A percentile compares a stretch with the other conserved stretches of the same genome.
phyloP scores from a whole-genome alignment of 805 yeast genomes.

The Candida taoyuanica region DNA sequence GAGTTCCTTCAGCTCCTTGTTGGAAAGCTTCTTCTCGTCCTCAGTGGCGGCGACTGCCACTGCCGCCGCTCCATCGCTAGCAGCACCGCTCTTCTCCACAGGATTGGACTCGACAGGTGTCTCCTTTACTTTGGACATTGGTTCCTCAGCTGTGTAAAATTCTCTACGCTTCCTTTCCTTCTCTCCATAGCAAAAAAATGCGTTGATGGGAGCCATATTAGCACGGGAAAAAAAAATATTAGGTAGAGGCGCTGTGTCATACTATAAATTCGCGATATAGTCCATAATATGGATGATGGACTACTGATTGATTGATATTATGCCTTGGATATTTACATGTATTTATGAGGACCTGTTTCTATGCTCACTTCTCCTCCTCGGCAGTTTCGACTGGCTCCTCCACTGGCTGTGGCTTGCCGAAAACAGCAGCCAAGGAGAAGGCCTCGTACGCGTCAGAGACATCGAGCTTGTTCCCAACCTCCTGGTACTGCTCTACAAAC shows the following conservation, averaged over 20 bases:
- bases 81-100: conserved; percentile 1
- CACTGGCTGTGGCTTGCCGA: conserved; percentile 12
- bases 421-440: conserved; percentile 7
- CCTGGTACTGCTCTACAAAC: conserved; percentile 10
- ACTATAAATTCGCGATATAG: too few species aligned
- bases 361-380: conserved; percentile 4
- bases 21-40: conserved; percentile 41
- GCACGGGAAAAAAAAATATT: too few species aligned
- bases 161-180: too few species aligned
- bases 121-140: not conserved
- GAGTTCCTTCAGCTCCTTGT: conserved; percentile 81
- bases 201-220: too few species aligned
- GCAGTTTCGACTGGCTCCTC: not conserved
- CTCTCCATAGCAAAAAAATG: too few species aligned
- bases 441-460: conserved; percentile 8
- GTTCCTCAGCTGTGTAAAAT: too few species aligned
- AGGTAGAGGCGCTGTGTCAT: too few species aligned
- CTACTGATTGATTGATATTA: not conserved
- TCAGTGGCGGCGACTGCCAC: too few species aligned
- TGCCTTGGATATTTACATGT: conserved; percentile 2
- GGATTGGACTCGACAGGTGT: conserved; percentile 3
- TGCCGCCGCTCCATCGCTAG: conserved; percentile 1
- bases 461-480: conserved; percentile 8
- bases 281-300: too few species aligned
- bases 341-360: not conserved